phyloP scores from a whole-genome alignment of 768 basidiomycete species.

The Rhizopogon vesiculosus region DNA sequence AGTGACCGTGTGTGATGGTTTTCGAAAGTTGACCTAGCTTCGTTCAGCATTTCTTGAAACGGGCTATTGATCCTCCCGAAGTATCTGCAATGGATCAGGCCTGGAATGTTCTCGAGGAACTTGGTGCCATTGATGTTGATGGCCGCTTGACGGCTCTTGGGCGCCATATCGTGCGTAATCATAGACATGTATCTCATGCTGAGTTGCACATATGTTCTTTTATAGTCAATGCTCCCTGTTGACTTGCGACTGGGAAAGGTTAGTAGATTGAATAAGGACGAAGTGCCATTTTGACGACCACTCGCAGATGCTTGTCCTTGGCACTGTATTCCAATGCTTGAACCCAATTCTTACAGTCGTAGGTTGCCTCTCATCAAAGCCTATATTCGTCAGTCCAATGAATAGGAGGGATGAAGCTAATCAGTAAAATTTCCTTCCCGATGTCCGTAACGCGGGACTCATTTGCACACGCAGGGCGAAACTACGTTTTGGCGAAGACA shows the following conservation, averaged over 20 bases:
- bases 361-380: slow-evolving; percentile 82
- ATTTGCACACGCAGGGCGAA: slow-evolving; percentile 51
- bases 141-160: slow-evolving; percentile 79
- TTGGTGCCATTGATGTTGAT: slow-evolving; percentile 69
- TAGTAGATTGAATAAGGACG: neutral
- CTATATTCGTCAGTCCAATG: slow-evolving; percentile 76
- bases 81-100: slow-evolving; percentile 72
- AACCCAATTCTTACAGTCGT: slow-evolving; percentile 79
- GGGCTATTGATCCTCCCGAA: slow-evolving; percentile 83
- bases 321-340: slow-evolving; percentile 77
- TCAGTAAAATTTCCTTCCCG: slow-evolving; percentile 39
- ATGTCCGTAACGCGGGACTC: neutral
- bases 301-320: slow-evolving; percentile 82
- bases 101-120: slow-evolving; percentile 63
- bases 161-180: slow-evolving; percentile 56
- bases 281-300: neutral
- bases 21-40: neutral
- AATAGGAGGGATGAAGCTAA: slow-evolving; percentile 81
- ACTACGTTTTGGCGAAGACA: slow-evolving; percentile 58
- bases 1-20: slow-evolving; percentile 11
- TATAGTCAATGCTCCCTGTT: slow-evolving; percentile 76
- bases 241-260: slow-evolving; percentile 88
- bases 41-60: slow-evolving; percentile 53
- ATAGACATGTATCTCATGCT: neutral
- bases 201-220: slow-evolving; percentile 2